These are phyloP conservation scores for Erodium trifolium DNA, from an alignment of 441 rosid species.

Conservation along the genomic window DNA sequence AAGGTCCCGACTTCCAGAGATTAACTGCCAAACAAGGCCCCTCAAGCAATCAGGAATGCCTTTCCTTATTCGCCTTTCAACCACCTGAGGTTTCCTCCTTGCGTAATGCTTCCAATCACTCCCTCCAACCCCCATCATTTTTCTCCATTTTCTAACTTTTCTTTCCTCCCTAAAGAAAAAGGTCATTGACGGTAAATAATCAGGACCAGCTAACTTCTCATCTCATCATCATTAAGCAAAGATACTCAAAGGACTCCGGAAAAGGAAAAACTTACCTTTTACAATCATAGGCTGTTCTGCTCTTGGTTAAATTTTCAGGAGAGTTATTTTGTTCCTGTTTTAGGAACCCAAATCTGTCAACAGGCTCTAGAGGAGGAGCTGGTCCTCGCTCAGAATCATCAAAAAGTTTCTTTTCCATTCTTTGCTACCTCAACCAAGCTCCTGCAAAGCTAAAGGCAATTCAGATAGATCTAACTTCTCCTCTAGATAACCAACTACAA, in stretches of 20 bases:
- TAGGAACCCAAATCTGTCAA: slow-evolving; percentile 75
- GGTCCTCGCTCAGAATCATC: slow-evolving; percentile 65
- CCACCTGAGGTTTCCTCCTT: slow-evolving; percentile 82
- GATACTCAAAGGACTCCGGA: background rate
- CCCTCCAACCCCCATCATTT: slow-evolving; percentile 95
- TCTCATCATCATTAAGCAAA: slow-evolving; percentile 1
- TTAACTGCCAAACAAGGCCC: slow-evolving; percentile 97
- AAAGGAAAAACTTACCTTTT: slow-evolving; percentile 40
- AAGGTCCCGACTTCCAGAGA: slow-evolving; percentile 92
- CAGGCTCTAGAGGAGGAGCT: slow-evolving; percentile 46
- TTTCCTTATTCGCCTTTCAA: slow-evolving; percentile 76
- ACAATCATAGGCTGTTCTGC: slow-evolving; percentile 36
- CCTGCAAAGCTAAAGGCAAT: slow-evolving; percentile 8
- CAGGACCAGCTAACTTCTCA: slow-evolving; percentile 3
- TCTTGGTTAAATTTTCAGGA: slow-evolving; percentile 45
- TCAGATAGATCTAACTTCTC: background rate
- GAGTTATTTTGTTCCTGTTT: slow-evolving; percentile 39
- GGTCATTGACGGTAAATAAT: slow-evolving; percentile 8
- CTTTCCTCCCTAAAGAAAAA: slow-evolving; percentile 57
- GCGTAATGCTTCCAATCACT: slow-evolving; percentile 96
- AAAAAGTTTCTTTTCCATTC: slow-evolving; percentile 58
- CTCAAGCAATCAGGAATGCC: slow-evolving; percentile 97
- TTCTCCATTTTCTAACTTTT: slow-evolving; percentile 87
- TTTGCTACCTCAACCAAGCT: slow-evolving; percentile 25
- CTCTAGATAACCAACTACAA: background rate